phyloP scores from a whole-genome alignment of 1,284 basidiomycete species.

The Cryptococcus deneoformans region DNA sequence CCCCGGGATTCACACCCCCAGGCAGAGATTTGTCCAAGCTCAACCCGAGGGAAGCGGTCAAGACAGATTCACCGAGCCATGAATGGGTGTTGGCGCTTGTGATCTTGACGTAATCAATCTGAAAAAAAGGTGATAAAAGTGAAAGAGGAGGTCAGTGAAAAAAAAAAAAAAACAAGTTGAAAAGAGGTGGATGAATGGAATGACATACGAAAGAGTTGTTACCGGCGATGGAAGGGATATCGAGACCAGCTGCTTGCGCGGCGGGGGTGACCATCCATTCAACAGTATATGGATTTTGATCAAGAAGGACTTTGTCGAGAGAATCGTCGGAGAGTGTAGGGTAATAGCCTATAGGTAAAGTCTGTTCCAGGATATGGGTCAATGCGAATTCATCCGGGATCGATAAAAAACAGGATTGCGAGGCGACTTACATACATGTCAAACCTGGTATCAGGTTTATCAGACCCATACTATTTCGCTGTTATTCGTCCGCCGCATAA shows the following conservation, averaged over 20 bases:
- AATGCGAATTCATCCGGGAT: neutral
- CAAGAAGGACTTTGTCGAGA: constrained; percentile 45
- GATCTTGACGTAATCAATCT: constrained; percentile 46
- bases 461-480: constrained; percentile 72
- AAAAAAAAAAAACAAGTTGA: too few relatives aligned
- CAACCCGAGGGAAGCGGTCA: constrained; percentile 38
- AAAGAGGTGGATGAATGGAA: too few relatives aligned
- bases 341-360: constrained; percentile 49
- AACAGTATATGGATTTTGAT: constrained; percentile 42
- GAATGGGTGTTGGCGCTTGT: constrained; percentile 36
- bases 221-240: constrained; percentile 29
- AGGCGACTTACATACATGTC: constrained; percentile 68
- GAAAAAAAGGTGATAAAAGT: neutral
- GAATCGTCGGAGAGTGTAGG: constrained; percentile 42
- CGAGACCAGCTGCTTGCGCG: constrained; percentile 28
- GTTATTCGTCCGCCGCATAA: neutral
- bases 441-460: constrained; percentile 92
- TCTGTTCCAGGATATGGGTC: constrained; percentile 17
- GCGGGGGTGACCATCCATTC: constrained; percentile 48
- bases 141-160: too few relatives aligned
- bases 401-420: neutral
- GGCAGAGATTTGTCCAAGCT: constrained; percentile 30
- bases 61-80: constrained; percentile 40
- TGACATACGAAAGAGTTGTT: constrained; percentile 38
- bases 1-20: constrained; percentile 49